Conservation (phyloP, 345 rosid species). For the Diplotaxis tenuifolia region DNA sequence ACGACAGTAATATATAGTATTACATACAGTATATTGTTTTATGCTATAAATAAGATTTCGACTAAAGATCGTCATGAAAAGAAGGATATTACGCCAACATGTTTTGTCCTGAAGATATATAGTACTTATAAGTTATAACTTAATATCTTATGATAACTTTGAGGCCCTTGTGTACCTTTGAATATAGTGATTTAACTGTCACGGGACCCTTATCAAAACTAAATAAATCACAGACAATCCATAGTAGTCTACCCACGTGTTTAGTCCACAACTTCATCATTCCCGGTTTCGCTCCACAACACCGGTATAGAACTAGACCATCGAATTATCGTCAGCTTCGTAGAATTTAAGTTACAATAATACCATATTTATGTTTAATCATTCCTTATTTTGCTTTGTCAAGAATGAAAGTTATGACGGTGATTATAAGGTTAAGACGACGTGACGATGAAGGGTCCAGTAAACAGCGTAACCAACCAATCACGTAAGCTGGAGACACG, state of each 20-base stretch:
- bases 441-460: background rate
- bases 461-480: conserved; percentile 14
- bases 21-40: background rate
- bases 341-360: background rate
- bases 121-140: background rate
- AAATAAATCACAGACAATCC: conserved; percentile 5
- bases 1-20: background rate
- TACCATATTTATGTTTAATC: background rate
- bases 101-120: conserved; percentile 9
- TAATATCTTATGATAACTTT: conserved; percentile 2
- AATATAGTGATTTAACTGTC: background rate
- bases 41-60: background rate
- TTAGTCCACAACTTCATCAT: background rate
- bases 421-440: background rate
- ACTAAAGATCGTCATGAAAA: background rate
- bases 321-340: background rate
- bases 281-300: background rate
- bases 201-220: conserved; percentile 5
- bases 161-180: conserved; percentile 20
- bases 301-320: conserved; percentile 4
- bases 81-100: background rate
- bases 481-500: conserved; percentile 8
- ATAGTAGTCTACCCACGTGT: conserved; percentile 9
- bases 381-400: background rate
- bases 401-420: background rate